phyloP scores from a whole-genome alignment of 768 basidiomycete genomes.

The Kwoniella dendrophila region DNA sequence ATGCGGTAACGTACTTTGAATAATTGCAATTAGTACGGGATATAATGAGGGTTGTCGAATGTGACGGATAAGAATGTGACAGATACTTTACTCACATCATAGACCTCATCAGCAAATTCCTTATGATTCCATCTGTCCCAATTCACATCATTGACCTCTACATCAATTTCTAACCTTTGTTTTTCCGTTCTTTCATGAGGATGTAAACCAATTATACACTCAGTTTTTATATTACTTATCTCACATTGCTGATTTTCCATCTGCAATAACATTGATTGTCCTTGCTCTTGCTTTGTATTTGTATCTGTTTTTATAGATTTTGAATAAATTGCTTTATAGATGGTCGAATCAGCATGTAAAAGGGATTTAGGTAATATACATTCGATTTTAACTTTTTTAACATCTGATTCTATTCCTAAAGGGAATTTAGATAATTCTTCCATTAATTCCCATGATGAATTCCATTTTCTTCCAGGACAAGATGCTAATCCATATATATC shows the following conservation, averaged over 20 bases:
- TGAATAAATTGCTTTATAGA: slow-evolving; percentile 40
- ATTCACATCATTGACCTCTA: slow-evolving; percentile 46
- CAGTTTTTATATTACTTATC: slow-evolving; percentile 62
- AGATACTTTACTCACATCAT: slow-evolving; percentile 54
- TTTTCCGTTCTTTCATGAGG: slow-evolving; percentile 67
- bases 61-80: not conserved
- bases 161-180: slow-evolving; percentile 65
- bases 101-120: slow-evolving; percentile 55
- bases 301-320: slow-evolving; percentile 31
- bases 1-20: slow-evolving; percentile 60
- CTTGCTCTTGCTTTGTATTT: slow-evolving; percentile 27
- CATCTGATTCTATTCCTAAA: slow-evolving; percentile 49
- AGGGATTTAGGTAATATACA: slow-evolving; percentile 62
- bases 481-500: slow-evolving; percentile 48
- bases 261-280: not conserved
- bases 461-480: slow-evolving; percentile 57
- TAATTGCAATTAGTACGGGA: slow-evolving; percentile 9
- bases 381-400: slow-evolving; percentile 59
- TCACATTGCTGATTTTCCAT: slow-evolving; percentile 19
- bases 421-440: slow-evolving; percentile 58
- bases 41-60: not conserved
- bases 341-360: slow-evolving; percentile 61
- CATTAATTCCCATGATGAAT: slow-evolving; percentile 61
- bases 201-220: slow-evolving; percentile 69
- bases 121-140: slow-evolving; percentile 58